Percentiles rank a stretch among this genome's conserved stretches.
phyloP scores from a whole-genome alignment of 768 basidiomycete genomes.

The Suillus placidus region DNA sequence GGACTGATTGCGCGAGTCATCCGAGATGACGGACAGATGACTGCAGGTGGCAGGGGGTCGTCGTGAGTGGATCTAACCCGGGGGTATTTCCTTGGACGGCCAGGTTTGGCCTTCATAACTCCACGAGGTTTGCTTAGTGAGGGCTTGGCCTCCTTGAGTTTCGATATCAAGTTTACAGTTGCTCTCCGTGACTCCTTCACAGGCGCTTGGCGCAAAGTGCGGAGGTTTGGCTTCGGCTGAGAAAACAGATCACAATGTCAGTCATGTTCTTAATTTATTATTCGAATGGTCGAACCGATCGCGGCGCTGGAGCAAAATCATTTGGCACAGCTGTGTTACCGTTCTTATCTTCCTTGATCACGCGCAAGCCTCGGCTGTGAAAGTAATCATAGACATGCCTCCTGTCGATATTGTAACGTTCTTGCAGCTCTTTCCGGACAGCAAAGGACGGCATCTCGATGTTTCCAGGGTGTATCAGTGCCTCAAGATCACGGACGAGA shows the following conservation, averaged over 20 bases:
- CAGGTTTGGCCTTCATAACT: constrained; percentile 34
- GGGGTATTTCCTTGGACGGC: constrained; percentile 29
- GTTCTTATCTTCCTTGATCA: constrained; percentile 66
- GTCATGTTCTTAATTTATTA: constrained; percentile 14
- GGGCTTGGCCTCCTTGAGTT: not conserved
- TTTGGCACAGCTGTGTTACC: constrained; percentile 44
- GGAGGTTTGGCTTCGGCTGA: constrained; percentile 38
- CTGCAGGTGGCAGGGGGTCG: constrained; percentile 8
- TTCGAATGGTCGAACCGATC: constrained; percentile 24
- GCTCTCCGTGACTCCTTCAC: constrained; percentile 16
- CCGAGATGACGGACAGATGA: constrained; percentile 13
- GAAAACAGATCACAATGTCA: constrained; percentile 11
- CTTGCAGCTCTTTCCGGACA: constrained; percentile 69
- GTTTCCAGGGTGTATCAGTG: constrained; percentile 67
- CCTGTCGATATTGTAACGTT: constrained; percentile 69
- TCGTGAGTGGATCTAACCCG: constrained; percentile 12
- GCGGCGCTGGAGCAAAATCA: constrained; percentile 19
- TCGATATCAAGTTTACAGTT: constrained; percentile 6
- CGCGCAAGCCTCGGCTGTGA: constrained; percentile 63
- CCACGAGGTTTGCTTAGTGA: constrained; percentile 26
- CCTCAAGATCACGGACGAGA: constrained; percentile 72
- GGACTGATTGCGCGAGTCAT: constrained; percentile 31
- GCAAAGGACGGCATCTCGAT: constrained; percentile 76
- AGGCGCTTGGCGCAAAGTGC: constrained; percentile 32
- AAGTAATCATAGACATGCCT: constrained; percentile 82